These are phyloP conservation scores for Xylaria digitata DNA, from an alignment of 2,329 filamentous ascomycete genomes.

Conservation along the genomic window DNA sequence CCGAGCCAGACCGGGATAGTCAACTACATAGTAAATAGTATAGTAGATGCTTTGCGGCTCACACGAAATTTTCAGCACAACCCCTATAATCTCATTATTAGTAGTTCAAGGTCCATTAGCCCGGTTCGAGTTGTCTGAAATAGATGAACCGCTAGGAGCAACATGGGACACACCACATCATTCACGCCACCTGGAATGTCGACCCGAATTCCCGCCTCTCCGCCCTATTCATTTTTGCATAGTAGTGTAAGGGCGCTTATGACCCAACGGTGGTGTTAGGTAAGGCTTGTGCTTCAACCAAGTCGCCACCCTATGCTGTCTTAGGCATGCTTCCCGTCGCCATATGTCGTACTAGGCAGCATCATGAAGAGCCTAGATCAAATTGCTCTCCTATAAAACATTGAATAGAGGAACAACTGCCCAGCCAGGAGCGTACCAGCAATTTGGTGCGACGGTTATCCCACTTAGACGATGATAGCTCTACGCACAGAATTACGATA, in stretches of 20 bases:
- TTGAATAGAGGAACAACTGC: slow-evolving; percentile 3
- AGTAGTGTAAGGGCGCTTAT: neutral
- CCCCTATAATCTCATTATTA: slow-evolving; percentile 25
- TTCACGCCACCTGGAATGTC: slow-evolving; percentile 19
- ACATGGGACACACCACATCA: neutral
- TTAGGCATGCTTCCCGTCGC: neutral
- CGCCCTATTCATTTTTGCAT: neutral
- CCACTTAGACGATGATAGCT: slow-evolving; percentile 6
- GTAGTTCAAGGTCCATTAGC: neutral
- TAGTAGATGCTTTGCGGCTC: slow-evolving; percentile 3
- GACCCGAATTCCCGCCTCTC: slow-evolving; percentile 28
- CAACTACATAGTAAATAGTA: neutral
- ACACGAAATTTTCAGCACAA: neutral
- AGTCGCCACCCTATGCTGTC: neutral
- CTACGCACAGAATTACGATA: neutral
- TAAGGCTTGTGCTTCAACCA: neutral
- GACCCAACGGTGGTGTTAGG: neutral
- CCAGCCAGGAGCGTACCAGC: neutral
- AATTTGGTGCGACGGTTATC: slow-evolving; percentile 18
- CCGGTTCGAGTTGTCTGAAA: neutral
- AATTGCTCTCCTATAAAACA: neutral
- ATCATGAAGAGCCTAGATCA: slow-evolving; percentile 8
- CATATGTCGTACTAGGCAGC: neutral
- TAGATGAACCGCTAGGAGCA: no score
- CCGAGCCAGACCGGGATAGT: slow-evolving; percentile 23